Conservation (phyloP, 352 stramenopile species). For the Phytophthora sansomeana region DNA sequence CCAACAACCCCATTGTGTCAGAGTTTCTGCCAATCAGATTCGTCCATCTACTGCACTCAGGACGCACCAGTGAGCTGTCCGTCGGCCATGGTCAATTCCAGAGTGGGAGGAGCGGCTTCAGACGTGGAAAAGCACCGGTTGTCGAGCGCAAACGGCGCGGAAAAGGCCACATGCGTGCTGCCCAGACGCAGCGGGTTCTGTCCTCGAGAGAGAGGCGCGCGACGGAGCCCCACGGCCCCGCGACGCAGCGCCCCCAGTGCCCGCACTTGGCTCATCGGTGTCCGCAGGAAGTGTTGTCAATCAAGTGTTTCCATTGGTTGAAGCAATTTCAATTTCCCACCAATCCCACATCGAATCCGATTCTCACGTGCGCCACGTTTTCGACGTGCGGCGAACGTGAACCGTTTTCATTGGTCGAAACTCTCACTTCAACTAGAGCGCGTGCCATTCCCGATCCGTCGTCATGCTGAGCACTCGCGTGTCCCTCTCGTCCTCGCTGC, state of each 20-base stretch:
- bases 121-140: conserved; percentile 48
- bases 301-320: conserved; percentile 8
- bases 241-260: conserved; percentile 20
- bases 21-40: background rate
- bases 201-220: background rate
- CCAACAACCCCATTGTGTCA: background rate
- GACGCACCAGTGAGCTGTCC: conserved; percentile 49
- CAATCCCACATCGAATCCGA: conserved; percentile 5
- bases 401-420: background rate
- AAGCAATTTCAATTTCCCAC: background rate
- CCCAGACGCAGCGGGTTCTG: conserved; percentile 1
- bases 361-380: conserved; percentile 7
- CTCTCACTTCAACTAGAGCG: conserved; percentile 17
- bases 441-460: conserved; percentile 15
- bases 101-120: conserved; percentile 16
- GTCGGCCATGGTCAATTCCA: conserved; percentile 44
- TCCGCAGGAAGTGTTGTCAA: conserved; percentile 5
- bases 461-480: conserved; percentile 28
- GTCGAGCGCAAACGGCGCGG: conserved; percentile 28
- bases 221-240: conserved; percentile 5
- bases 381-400: conserved; percentile 8
- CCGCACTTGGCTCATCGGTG: conserved; percentile 22
- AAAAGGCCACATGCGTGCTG: conserved; percentile 10
- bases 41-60: background rate
- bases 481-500: conserved; percentile 2